These are phyloP conservation scores for Rubus parviflorus DNA, from an alignment of 306 rosid species.

Conservation along the genomic window DNA sequence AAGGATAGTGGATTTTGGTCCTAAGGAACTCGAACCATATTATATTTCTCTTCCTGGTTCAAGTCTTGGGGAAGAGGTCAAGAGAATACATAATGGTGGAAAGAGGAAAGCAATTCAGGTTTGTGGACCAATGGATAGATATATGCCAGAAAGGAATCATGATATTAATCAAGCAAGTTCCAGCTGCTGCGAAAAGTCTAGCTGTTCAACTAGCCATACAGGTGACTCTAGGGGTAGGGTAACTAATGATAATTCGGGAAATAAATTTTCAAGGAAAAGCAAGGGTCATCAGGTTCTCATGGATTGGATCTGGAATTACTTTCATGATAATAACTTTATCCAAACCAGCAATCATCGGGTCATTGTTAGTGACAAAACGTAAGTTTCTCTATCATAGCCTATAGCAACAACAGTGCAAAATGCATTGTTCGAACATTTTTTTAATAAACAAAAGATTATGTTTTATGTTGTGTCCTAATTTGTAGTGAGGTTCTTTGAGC, in stretches of 20 bases:
- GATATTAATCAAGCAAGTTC: constrained; percentile 31
- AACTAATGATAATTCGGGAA: constrained; percentile 24
- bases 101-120: constrained; percentile 41
- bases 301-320: constrained; percentile 87
- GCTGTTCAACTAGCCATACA: constrained; percentile 16
- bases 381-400: constrained; percentile 31
- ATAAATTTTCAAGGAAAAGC: constrained; percentile 22
- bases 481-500: constrained; percentile 33
- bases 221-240: constrained; percentile 21
- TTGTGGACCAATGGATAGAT: constrained; percentile 48
- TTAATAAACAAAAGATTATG: constrained; percentile 5
- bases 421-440: constrained; percentile 2
- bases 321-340: constrained; percentile 46
- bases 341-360: constrained; percentile 39
- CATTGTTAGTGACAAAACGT: constrained; percentile 59
- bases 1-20: constrained; percentile 84
- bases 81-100: constrained; percentile 27
- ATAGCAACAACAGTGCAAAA: neutral
- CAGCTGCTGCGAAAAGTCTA: constrained; percentile 21
- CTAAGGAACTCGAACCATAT: constrained; percentile 55
- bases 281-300: constrained; percentile 64
- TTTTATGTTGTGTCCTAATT: constrained; percentile 31
- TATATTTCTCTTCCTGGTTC: constrained; percentile 59
- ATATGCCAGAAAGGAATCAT: constrained; percentile 12
- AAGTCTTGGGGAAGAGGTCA: constrained; percentile 33